Percentiles rank a stretch among this genome's conserved stretches.
Evolutionary conservation across 768 basidiomycete species (phyloP).

Genomic region (Lenzites betulinus): DNA sequence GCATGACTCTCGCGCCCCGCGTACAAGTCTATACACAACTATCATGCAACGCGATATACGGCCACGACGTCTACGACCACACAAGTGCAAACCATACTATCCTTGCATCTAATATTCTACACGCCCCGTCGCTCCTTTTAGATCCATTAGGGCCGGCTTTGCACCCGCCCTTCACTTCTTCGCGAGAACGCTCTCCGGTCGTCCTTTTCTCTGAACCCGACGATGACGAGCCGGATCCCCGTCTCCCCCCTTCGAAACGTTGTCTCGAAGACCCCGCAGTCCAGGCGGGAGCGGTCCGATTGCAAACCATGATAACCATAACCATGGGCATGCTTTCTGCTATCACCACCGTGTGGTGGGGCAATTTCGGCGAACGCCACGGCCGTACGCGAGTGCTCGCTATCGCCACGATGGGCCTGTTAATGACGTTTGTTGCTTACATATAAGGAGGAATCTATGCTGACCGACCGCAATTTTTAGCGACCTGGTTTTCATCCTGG

Average conservation of each 20-base stretch:
- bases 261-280: conserved; percentile 57
- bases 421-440: conserved; percentile 62
- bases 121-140: conserved; percentile 1
- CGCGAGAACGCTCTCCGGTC: conserved; percentile 5
- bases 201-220: conserved; percentile 23
- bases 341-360: conserved; percentile 87
- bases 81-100: conserved; percentile 16
- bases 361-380: conserved; percentile 70
- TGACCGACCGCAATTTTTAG: conserved; percentile 39
- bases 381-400: conserved; percentile 79
- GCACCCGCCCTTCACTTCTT: not conserved
- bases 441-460: conserved; percentile 29
- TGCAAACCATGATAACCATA: conserved; percentile 79
- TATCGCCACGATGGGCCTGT: conserved; percentile 64
- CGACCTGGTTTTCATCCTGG: conserved; percentile 78
- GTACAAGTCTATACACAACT: conserved; percentile 81
- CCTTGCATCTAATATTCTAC: conserved; percentile 3
- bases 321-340: conserved; percentile 80
- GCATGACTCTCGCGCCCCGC: conserved; percentile 76
- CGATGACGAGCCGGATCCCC: conserved; percentile 42
- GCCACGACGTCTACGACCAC: conserved; percentile 43
- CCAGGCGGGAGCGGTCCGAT: conserved; percentile 65
- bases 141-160: conserved; percentile 7
- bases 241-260: conserved; percentile 37
- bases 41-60: conserved; percentile 62